Conservation (phyloP, 495 filamentous ascomycete genomes). For the Filosporella fistucella region DNA sequence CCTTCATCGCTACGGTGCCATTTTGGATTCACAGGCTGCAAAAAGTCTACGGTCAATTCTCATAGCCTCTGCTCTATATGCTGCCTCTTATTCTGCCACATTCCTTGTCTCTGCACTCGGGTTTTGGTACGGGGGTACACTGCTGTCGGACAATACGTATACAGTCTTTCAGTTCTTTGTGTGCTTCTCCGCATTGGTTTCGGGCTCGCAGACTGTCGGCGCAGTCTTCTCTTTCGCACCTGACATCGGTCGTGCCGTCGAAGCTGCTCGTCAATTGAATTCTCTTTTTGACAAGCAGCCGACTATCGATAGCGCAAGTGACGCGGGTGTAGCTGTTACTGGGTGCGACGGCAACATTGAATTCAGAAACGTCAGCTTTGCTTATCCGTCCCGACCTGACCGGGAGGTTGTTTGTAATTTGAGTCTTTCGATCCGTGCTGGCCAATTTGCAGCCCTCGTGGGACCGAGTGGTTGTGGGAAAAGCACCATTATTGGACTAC, state of each 20-base stretch:
- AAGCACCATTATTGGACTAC: conserved; percentile 85
- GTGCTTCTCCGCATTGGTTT: conserved; percentile 73
- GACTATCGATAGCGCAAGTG: conserved; percentile 65
- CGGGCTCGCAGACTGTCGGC: conserved; percentile 75
- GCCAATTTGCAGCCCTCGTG: conserved; percentile 57
- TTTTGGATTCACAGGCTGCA: conserved; percentile 42
- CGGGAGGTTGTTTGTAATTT: conserved; percentile 39
- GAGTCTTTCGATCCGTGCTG: conserved; percentile 35
- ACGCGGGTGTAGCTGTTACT: too few species aligned
- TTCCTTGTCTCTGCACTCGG: conserved; percentile 57
- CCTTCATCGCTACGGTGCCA: conserved; percentile 31
- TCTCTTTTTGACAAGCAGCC: conserved; percentile 71
- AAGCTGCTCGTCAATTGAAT: conserved; percentile 68
- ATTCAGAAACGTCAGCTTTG: conserved; percentile 38
- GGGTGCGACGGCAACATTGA: not conserved
- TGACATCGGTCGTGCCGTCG: conserved; percentile 81
- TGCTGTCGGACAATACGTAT: too few species aligned
- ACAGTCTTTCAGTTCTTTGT: too few species aligned
- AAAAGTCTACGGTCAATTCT: conserved; percentile 14
- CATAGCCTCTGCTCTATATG: conserved; percentile 46
- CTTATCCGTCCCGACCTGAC: conserved; percentile 48
- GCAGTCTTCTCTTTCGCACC: conserved; percentile 76
- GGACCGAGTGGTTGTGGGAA: conserved; percentile 69
- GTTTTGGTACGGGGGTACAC: too few species aligned
- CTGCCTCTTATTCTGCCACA: conserved; percentile 46